A percentile compares a stretch with the other conserved stretches of the same genome.
phyloP scores from a whole-genome alignment of 2,329 filamentous ascomycete species.

The Aspergillus sp. region DNA sequence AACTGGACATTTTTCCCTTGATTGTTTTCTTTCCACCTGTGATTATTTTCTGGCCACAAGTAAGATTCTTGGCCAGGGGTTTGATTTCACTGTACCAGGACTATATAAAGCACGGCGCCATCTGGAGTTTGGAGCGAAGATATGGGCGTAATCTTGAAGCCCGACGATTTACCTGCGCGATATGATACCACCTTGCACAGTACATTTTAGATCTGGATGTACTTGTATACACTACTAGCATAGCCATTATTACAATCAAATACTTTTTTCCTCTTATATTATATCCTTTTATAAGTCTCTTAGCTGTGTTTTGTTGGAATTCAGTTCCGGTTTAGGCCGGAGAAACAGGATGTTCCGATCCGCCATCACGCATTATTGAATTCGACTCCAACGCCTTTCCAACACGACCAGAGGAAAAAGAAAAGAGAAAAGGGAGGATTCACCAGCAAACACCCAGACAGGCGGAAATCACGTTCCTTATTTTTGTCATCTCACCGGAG shows the following conservation, averaged over 20 bases:
- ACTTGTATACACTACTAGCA: neutral
- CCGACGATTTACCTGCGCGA: neutral
- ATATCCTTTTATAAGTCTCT: neutral
- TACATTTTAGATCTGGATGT: neutral
- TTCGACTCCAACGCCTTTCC: neutral
- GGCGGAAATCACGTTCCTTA: neutral
- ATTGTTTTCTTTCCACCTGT: conserved; percentile 2
- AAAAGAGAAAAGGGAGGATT: neutral
- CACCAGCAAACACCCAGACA: neutral
- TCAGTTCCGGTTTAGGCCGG: conserved; percentile 5
- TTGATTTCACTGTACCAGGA: neutral
- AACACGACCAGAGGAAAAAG: neutral
- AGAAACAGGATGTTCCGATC: conserved; percentile 12
- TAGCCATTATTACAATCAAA: neutral
- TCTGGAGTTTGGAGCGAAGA: conserved; percentile 9
- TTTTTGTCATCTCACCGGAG: neutral
- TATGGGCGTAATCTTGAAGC: conserved; percentile 1
- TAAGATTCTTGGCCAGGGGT: neutral
- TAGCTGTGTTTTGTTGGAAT: no score
- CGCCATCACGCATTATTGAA: neutral
- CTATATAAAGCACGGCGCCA: conserved; percentile 10
- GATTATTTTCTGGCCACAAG: conserved; percentile 1
- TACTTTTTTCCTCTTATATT: neutral
- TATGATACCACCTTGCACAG: conserved; percentile 11
- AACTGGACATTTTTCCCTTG: conserved; percentile 5